Conservation (phyloP, 495 filamentous ascomycete species). For the Tuber brumale region DNA sequence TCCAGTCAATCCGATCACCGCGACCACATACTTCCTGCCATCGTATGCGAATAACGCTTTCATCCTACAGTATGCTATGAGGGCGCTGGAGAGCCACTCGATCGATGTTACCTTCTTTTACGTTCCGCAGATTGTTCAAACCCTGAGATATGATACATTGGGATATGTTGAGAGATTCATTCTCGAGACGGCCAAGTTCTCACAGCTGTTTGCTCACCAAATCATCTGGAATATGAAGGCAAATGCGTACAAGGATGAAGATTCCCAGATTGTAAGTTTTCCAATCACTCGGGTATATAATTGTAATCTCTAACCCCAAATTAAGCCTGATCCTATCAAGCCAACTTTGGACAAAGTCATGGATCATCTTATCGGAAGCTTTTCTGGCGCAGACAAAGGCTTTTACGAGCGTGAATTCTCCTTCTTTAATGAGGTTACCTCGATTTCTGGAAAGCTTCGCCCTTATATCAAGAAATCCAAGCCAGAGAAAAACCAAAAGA, state of each 20-base stretch:
- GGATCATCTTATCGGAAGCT: slow-evolving; percentile 71
- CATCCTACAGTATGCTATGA: slow-evolving; percentile 95
- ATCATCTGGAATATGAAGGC: slow-evolving; percentile 99
- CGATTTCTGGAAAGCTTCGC: slow-evolving; percentile 87
- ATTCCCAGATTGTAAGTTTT: slow-evolving; percentile 68
- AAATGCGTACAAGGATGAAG: slow-evolving; percentile 95
- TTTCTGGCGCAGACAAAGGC: slow-evolving; percentile 63
- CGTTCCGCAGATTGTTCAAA: slow-evolving; percentile 94
- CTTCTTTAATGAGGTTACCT: slow-evolving; percentile 96
- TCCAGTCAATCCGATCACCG: slow-evolving; percentile 84
- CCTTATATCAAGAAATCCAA: slow-evolving; percentile 90
- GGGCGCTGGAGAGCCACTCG: slow-evolving; percentile 83
- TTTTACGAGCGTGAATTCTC: slow-evolving; percentile 95
- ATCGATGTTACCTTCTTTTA: slow-evolving; percentile 98
- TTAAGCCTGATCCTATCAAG: slow-evolving; percentile 81
- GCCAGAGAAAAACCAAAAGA: slow-evolving; percentile 96
- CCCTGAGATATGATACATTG: slow-evolving; percentile 86
- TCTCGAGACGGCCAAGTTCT: slow-evolving; percentile 88
- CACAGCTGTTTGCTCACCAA: slow-evolving; percentile 93
- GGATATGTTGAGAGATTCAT: slow-evolving; percentile 97
- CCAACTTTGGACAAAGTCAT: slow-evolving; percentile 87
- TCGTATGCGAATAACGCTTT: slow-evolving; percentile 90
- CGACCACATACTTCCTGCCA: slow-evolving; percentile 86
- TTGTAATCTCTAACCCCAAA: slow-evolving; percentile 42
- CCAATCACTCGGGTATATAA: slow-evolving; percentile 1